Evolutionary conservation across 2,329 filamentous ascomycete genomes (phyloP), one percentile per base, ranked within the genome.

Genomic region (Coniochaeta sp.): DNA sequence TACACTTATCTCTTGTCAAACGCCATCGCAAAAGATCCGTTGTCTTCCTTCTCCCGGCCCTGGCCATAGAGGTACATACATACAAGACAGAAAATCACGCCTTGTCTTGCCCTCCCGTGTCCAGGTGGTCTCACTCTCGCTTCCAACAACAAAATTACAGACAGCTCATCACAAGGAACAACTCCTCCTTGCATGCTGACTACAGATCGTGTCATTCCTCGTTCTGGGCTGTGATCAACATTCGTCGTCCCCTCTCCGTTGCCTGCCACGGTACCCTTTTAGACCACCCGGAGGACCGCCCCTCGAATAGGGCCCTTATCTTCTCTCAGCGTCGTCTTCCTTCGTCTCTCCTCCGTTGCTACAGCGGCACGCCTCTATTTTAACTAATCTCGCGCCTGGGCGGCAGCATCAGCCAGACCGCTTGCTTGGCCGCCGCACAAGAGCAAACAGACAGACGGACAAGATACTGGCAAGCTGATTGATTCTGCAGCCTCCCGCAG

Each of bases 401-500:
- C 38, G 20, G 38, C 38, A 42, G n/a, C n/a, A n/a, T n/a, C n/a
- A 30, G 38, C 38, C 38, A 42, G 26, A 42, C 9, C n/a, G n/a
- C n/a, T n/a, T 42, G 38, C 38, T 24, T 42, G 38, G 38, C 38
- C 38, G 20, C 20, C n/a, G n/a, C n/a, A n/a, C n/a, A n/a, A 42
- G 18, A 42, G 9, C 22, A 42, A 6, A 30, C 27, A 24, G 10
- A 38, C 20, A 42, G 38, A 22, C 33, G 33, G n/a, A n/a, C n/a
- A n/a, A n/a, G n/a, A n/a, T n/a, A n/a, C n/a, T n/a, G n/a, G n/a
- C n/a, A n/a, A n/a, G n/a, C n/a, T 35, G 13, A 22, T 13, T 42
- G 38, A n/a, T 26, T 24, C 45, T 48, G 45, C 45, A 48, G 20
- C 45, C 45, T 48, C 26, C 26, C 45, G 45, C n/a, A n/a, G 45